Conservation (phyloP, 169 alveolate genomes). For the Plasmodium coatneyi region DNA sequence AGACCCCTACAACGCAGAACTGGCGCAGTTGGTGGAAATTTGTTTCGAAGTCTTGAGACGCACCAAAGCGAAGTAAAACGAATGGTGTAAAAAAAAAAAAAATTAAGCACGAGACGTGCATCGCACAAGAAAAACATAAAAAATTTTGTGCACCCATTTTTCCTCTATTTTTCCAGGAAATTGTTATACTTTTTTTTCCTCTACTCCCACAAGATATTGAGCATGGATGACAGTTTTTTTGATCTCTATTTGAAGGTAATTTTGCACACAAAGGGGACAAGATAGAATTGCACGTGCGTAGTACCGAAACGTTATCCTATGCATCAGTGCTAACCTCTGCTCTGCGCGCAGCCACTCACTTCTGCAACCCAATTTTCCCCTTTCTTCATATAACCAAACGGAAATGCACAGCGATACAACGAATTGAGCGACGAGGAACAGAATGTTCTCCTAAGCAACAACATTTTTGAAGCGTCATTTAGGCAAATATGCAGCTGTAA, state of each 20-base stretch:
- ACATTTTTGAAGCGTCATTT: constrained; percentile 26
- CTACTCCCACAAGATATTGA: constrained; percentile 43
- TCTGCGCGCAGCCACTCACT: neutral
- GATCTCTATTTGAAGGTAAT: constrained; percentile 49
- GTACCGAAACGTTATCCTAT: neutral
- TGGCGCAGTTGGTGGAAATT: constrained; percentile 13
- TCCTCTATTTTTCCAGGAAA: constrained; percentile 15
- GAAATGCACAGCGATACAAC: constrained; percentile 16
- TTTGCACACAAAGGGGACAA: neutral
- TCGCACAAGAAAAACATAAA: neutral
- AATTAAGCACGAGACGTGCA: neutral
- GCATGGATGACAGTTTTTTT: constrained; percentile 13
- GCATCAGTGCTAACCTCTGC: neutral
- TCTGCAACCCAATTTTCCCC: neutral
- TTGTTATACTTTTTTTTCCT: constrained; percentile 22
- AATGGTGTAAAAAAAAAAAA: neutral
- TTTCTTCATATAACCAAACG: neutral
- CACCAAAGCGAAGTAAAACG: constrained; percentile 32
- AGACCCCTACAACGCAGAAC: neutral
- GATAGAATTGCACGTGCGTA: neutral
- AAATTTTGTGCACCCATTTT: neutral
- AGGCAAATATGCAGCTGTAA: constrained; percentile 25
- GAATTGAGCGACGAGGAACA: constrained; percentile 61
- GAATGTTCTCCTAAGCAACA: neutral
- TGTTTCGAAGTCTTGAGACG: constrained; percentile 24